phyloP scores from a whole-genome alignment of 2,329 filamentous ascomycete genomes.

The Acephala macrosclerotiorum region DNA sequence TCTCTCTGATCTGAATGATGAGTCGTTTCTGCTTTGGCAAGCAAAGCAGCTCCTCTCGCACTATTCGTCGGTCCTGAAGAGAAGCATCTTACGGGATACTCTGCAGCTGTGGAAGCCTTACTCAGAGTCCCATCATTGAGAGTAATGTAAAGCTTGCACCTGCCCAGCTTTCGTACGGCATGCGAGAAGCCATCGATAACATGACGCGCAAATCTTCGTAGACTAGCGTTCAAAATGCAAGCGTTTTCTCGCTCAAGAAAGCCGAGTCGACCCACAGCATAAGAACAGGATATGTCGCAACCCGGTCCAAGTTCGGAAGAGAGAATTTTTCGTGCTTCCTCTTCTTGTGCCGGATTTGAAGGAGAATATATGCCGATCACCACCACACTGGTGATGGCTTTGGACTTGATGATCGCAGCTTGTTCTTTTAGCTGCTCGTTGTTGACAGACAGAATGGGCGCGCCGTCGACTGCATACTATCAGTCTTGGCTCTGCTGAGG shows the following conservation, averaged over 20 bases:
- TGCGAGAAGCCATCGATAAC: constrained; percentile 64
- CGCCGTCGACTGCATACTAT: constrained; percentile 38
- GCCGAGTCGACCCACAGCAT: constrained; percentile 54
- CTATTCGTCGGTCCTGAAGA: constrained; percentile 70
- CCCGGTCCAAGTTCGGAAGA: constrained; percentile 45
- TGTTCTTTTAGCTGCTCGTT: constrained; percentile 40
- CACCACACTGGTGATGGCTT: constrained; percentile 54
- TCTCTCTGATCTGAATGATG: constrained; percentile 35
- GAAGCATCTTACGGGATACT: constrained; percentile 67
- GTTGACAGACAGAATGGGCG: constrained; percentile 34
- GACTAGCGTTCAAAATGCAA: constrained; percentile 68
- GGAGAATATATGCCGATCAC: constrained; percentile 65
- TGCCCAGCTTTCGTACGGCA: constrained; percentile 58
- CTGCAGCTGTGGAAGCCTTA: constrained; percentile 58
- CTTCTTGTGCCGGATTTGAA: constrained; percentile 63
- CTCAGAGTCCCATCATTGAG: constrained; percentile 70
- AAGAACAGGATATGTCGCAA: constrained; percentile 58
- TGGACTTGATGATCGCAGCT: constrained; percentile 40
- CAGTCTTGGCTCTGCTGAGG: constrained; percentile 9
- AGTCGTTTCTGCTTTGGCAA: constrained; percentile 44
- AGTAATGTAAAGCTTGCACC: constrained; percentile 59
- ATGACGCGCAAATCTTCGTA: constrained; percentile 62
- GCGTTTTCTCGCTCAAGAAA: constrained; percentile 70
- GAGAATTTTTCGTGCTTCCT: constrained; percentile 56
- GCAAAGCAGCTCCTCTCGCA: constrained; percentile 67